Conservation (phyloP, 257 asterid species). For the Gardenia jasminoides region DNA sequence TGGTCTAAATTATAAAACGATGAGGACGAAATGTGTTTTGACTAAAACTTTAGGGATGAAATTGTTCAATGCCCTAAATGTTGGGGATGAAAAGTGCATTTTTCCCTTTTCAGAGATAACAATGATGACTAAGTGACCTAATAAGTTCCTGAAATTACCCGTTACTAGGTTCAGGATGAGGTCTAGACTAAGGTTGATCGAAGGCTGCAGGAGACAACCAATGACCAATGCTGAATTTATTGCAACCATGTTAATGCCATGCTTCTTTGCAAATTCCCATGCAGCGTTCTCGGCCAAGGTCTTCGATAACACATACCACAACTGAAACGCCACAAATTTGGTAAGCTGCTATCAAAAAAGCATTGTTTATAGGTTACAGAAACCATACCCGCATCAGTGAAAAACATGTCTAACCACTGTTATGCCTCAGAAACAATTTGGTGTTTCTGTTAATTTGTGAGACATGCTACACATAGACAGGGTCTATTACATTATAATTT, state of each 20-base stretch:
- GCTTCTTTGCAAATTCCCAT: constrained; percentile 44
- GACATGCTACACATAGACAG: too few species aligned
- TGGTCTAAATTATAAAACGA: too few species aligned
- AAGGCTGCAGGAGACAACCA: constrained; percentile 63
- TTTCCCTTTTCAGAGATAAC: too few species aligned
- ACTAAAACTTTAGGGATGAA: too few species aligned
- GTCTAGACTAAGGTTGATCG: background rate
- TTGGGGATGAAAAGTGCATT: too few species aligned
- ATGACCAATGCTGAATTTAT: constrained; percentile 56
- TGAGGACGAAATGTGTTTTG: too few species aligned
- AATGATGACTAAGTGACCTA: background rate
- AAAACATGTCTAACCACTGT: too few species aligned
- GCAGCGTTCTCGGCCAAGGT: constrained; percentile 73
- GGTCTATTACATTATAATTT: too few species aligned
- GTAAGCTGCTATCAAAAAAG: background rate
- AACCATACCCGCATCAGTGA: background rate
- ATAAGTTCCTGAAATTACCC: background rate
- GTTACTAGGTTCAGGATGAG: background rate
- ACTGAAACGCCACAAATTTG: constrained; percentile 22
- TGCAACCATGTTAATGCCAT: constrained; percentile 51
- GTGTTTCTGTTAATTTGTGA: too few species aligned
- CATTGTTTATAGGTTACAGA: too few species aligned
- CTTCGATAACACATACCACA: constrained; percentile 52
- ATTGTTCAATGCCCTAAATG: too few species aligned
- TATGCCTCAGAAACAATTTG: too few species aligned